Base-by-base conservation (phyloP, 1,284 basidiomycete species). In the Naganishia cerealis region DNA sequence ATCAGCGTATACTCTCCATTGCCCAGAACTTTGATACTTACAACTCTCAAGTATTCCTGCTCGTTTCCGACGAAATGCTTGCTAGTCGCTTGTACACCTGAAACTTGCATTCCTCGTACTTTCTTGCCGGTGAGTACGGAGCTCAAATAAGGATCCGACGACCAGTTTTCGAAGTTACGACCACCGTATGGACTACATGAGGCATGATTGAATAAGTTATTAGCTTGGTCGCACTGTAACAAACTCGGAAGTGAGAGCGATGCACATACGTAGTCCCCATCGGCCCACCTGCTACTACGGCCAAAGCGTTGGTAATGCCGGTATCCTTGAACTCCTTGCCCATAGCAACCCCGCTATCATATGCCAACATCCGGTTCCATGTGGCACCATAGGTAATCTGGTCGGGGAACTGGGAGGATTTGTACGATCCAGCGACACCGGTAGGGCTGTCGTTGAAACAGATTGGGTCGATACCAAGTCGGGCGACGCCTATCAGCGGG, bases 91-190 rank as follows among this genome's bases (percentile, higher is more conserved):
- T 86, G 87, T 59, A 92, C 87, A 1, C 89, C 88, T 26, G 85
- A 84, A 33, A 78, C 84, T 77, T 92, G 90, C 3, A 90, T 83
- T 29, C 90, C 90, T 58, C 86, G 86, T 48, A 91, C 84, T 74
- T 90, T 91, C 6, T 88, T 84, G 0, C 89, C 85, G 0, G 89
- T 86, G 46, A 90, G 83, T 70, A 84, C 81, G 26, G 90, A 90
- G 21, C 87, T 88, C 7, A 90, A 83, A 66, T 86, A 80, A 0
- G 90, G 90, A 74, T 92, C 90, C 76, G 92, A 90, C 0, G 89
- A 89, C 81, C 89, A 91, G 54, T 87, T 88, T 76, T 73, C 74
- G 65, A 76, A 75, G 9, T 75, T 88, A 69, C 89, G 81, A 58
- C 90, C 90, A 29, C 89, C 89, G 13, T 88, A 84, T 3, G 90